Evolutionary conservation across 2,329 filamentous ascomycete species (phyloP).

Genomic region (Xylaria sp.): DNA sequence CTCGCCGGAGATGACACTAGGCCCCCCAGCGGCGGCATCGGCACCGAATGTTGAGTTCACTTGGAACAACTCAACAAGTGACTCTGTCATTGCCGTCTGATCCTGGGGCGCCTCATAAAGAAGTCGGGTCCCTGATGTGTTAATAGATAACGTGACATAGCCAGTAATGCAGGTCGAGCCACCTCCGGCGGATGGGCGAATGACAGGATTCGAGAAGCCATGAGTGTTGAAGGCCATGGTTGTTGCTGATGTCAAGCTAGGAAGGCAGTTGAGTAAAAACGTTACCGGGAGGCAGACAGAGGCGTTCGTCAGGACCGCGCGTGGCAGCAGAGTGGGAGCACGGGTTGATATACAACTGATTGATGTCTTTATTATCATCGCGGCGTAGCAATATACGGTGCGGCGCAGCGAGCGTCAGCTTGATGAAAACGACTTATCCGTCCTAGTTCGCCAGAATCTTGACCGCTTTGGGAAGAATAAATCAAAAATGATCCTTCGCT

Average conservation of each 20-base stretch:
- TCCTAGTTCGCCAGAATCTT: not conserved
- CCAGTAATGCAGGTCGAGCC: conserved; percentile 40
- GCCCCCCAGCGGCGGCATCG: conserved; percentile 23
- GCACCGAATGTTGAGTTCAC: conserved; percentile 38
- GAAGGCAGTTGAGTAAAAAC: conserved; percentile 33
- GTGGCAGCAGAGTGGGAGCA: conserved; percentile 9
- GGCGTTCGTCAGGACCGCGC: conserved; percentile 30
- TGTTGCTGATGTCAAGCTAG: conserved; percentile 34
- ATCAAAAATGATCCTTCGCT: not conserved
- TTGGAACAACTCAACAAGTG: conserved; percentile 40
- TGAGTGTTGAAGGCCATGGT: conserved; percentile 16
- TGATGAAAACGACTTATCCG: not conserved
- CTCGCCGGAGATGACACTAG: conserved; percentile 40
- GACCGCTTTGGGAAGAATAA: not conserved
- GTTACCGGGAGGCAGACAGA: conserved; percentile 33
- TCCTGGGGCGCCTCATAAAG: conserved; percentile 39
- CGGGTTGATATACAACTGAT: not conserved
- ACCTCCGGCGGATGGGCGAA: conserved; percentile 36
- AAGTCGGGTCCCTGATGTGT: conserved; percentile 38
- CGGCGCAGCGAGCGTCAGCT: not conserved
- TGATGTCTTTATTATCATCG: not conserved
- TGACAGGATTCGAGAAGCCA: conserved; percentile 39
- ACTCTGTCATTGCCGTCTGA: conserved; percentile 38
- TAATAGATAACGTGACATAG: conserved; percentile 36
- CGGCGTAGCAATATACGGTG: not conserved